These are phyloP conservation scores for Nitzschia inconspicua DNA, from an alignment of 108 stramenopile genomes.

Conservation along the genomic window DNA sequence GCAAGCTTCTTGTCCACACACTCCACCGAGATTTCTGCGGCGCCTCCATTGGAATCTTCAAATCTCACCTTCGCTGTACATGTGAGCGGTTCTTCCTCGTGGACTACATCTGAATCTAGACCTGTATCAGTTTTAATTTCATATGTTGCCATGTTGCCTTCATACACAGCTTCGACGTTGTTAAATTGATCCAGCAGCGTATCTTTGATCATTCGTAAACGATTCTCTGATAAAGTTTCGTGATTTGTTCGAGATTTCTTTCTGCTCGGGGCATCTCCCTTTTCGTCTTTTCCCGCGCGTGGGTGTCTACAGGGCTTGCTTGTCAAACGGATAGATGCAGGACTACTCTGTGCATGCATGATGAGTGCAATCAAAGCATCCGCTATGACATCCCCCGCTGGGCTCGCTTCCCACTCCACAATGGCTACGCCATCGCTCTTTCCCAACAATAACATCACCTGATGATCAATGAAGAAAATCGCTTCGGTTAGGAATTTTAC, in stretches of 20 bases:
- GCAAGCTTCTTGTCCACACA: conserved; percentile 71
- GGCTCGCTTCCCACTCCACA: conserved; percentile 88
- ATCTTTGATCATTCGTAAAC: conserved; percentile 48
- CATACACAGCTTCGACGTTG: conserved; percentile 74
- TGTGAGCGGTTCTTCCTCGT: conserved; percentile 38
- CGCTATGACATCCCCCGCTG: conserved; percentile 90
- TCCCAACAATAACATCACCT: conserved; percentile 60
- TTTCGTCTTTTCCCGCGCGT: conserved; percentile 29
- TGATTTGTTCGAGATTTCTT: conserved; percentile 32
- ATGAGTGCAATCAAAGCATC: conserved; percentile 89
- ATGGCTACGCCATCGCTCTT: conserved; percentile 62
- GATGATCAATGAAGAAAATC: not conserved
- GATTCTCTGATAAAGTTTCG: conserved; percentile 27
- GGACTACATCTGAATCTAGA: conserved; percentile 21
- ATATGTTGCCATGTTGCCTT: conserved; percentile 64
- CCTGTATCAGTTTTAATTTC: conserved; percentile 72
- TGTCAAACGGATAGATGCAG: conserved; percentile 83
- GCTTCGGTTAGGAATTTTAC: not conserved
- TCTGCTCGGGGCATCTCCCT: not conserved
- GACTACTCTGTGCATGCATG: conserved; percentile 88
- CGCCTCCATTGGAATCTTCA: conserved; percentile 31
- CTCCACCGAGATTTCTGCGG: conserved; percentile 76
- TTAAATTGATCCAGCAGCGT: conserved; percentile 75
- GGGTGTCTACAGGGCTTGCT: conserved; percentile 81
- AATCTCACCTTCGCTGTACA: conserved; percentile 71